Evolutionary conservation across 1,139 yeast species (phyloP), one percentile per base, ranked within the genome.

Genomic region (Kurtzmaniella natalensis): DNA sequence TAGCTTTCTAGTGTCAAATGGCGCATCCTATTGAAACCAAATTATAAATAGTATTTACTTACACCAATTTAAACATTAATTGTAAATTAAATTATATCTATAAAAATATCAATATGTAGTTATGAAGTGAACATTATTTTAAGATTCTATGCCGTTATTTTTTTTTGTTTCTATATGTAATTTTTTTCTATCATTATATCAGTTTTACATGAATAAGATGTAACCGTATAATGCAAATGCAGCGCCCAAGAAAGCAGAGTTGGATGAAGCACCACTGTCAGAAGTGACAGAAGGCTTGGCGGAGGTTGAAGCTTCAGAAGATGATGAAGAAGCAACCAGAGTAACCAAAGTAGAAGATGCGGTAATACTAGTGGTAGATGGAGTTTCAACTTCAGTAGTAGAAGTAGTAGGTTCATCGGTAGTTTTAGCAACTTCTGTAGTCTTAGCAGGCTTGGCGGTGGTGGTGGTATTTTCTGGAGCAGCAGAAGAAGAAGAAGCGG

Each of bases 161-260:
- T n/a, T n/a, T n/a, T n/a, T n/a, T n/a, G n/a, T n/a, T n/a, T n/a
- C n/a, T n/a, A n/a, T n/a, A n/a, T n/a, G n/a, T n/a, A n/a, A n/a
- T n/a, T n/a, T n/a, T n/a, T n/a, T n/a, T n/a, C n/a, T n/a, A n/a
- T n/a, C n/a, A n/a, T 25, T 7, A 13, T 25, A 10, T 10, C 10
- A 25, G 29, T 8, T 25, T 13, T 25, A 16, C 15, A 25, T 17
- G 17, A 31, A 14, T 9, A 32, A n/a, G 18, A 22, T 18, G 32
- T 31, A 31, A 7, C 35, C 37, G 27, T 28, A 31, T 9, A 35
- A 13, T 8, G 37, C 37, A 18, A 35, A 31, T 25, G 24, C 28
- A 4, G 23, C 19, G 23, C 29, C 25, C 7, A 35, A 14, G 7
- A 23, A 21, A 9, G 34, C 14, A 14, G 30, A 28, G 10, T 16